These are phyloP conservation scores for Quambalaria eucalypti DNA, from an alignment of 1,284 basidiomycete species.

Conservation along the genomic window DNA sequence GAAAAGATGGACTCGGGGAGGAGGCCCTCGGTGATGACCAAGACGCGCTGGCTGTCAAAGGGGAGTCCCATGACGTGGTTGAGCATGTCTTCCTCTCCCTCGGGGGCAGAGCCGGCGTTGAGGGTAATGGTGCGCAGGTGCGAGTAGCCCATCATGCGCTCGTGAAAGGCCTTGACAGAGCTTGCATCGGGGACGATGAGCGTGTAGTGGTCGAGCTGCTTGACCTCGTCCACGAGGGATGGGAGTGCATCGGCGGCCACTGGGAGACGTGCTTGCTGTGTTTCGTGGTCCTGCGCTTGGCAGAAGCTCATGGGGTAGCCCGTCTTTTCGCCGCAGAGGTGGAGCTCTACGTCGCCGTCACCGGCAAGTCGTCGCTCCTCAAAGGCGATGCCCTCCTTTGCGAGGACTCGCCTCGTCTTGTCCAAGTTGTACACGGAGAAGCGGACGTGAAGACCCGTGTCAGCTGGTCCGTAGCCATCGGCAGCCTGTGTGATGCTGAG, in stretches of 20 bases:
- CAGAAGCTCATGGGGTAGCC: neutral
- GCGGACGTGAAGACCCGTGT: neutral
- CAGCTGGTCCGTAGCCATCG: neutral
- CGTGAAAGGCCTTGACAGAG: neutral
- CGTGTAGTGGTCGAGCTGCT: neutral
- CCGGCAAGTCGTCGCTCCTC: neutral
- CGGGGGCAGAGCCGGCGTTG: neutral
- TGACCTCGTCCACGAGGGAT: neutral
- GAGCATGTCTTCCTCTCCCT: neutral
- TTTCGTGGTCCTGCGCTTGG: too few relatives aligned
- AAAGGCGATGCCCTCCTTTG: neutral
- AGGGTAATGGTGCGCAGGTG: neutral
- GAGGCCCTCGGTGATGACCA: neutral
- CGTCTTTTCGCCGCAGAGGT: neutral
- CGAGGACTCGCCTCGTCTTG: neutral
- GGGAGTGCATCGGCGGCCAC: too few relatives aligned
- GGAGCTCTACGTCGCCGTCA: neutral
- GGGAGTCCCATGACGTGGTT: neutral
- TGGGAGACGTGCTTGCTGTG: too few relatives aligned
- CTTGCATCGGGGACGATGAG: neutral
- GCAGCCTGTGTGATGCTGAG: neutral
- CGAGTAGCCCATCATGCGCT: neutral
- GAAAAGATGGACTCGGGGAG: neutral
- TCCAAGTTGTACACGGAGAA: neutral
- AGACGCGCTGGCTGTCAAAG: neutral